A percentile compares a stretch with the other conserved stretches of the same genome.
Conservation (phyloP, 768 basidiomycete species). For the Pleurotus tuoliensis region DNA sequence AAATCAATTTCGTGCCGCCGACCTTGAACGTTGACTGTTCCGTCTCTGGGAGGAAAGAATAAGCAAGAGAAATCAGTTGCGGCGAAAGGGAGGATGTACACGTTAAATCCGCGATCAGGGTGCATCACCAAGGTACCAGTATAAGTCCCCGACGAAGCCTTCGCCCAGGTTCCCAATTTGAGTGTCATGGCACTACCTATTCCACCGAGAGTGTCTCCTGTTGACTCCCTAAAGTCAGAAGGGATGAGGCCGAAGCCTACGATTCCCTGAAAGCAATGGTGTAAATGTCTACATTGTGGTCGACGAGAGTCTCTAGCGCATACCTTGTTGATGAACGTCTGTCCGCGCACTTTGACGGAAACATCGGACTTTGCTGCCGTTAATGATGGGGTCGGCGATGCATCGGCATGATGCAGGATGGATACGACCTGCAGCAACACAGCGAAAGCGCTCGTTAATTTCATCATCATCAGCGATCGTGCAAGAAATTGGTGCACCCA, state of each 20-base stretch:
- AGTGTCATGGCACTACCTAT: constrained; percentile 61
- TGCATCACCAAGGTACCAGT: constrained; percentile 44
- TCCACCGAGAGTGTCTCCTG: constrained; percentile 58
- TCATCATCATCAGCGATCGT: not conserved
- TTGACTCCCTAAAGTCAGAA: constrained; percentile 51
- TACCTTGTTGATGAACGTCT: constrained; percentile 43
- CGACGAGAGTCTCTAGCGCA: not conserved
- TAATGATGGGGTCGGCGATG: not conserved
- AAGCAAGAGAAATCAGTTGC: not conserved
- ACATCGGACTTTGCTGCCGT: constrained; percentile 9
- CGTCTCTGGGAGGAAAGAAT: constrained; percentile 29
- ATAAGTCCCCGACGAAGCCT: constrained; percentile 28
- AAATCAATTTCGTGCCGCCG: constrained; percentile 64
- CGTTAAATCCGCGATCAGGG: constrained; percentile 55
- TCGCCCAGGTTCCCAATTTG: constrained; percentile 43
- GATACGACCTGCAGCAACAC: not conserved
- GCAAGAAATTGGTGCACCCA: not conserved
- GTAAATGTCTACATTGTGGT: not conserved
- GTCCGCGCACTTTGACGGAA: constrained; percentile 31
- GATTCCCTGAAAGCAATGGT: constrained; percentile 34
- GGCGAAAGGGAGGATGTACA: constrained; percentile 30
- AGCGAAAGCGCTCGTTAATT: not conserved
- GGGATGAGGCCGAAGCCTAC: constrained; percentile 63
- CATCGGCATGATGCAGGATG: not conserved
- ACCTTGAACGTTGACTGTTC: constrained; percentile 56